phyloP scores from a whole-genome alignment of 2,329 filamentous ascomycete species.

The Xylariaceae sp. region DNA sequence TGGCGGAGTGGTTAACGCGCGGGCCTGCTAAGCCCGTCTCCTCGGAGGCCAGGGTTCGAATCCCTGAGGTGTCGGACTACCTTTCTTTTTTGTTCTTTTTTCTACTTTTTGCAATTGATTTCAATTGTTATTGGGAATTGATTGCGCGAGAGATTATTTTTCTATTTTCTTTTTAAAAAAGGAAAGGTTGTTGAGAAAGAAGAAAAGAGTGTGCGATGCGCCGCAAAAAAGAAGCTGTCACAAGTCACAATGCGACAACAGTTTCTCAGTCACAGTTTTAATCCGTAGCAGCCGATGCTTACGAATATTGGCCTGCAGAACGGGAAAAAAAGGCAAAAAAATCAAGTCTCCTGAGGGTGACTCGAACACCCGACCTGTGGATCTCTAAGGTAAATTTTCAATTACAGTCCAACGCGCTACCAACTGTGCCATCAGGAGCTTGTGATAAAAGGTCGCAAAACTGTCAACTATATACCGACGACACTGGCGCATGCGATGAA shows the following conservation, averaged over 20 bases:
- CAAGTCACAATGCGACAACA: no score
- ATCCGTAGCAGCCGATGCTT: no score
- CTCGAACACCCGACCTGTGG: constrained; percentile 20
- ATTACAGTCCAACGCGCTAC: constrained; percentile 22
- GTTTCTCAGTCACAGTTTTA: no score
- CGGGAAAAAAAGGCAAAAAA: not conserved
- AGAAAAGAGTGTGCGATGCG: not conserved
- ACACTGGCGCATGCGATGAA: not conserved
- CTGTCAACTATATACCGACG: no score
- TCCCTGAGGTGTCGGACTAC: not conserved
- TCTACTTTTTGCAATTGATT: not conserved
- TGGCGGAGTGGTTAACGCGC: not conserved
- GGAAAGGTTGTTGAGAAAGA: no score
- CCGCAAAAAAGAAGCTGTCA: not conserved
- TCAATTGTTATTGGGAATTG: not conserved
- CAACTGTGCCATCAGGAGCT: constrained; percentile 19
- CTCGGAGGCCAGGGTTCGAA: not conserved
- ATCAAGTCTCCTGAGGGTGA: constrained; percentile 15
- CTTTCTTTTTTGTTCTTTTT: not conserved
- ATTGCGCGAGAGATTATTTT: not conserved
- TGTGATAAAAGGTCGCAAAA: no score
- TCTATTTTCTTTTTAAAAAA: no score
- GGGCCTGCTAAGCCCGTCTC: not conserved
- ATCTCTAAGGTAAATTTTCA: constrained; percentile 12
- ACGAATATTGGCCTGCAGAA: no score